Evolutionary conservation across 2,329 filamentous ascomycete genomes (phyloP).

Genomic region (Drechslerella coelobrocha): DNA sequence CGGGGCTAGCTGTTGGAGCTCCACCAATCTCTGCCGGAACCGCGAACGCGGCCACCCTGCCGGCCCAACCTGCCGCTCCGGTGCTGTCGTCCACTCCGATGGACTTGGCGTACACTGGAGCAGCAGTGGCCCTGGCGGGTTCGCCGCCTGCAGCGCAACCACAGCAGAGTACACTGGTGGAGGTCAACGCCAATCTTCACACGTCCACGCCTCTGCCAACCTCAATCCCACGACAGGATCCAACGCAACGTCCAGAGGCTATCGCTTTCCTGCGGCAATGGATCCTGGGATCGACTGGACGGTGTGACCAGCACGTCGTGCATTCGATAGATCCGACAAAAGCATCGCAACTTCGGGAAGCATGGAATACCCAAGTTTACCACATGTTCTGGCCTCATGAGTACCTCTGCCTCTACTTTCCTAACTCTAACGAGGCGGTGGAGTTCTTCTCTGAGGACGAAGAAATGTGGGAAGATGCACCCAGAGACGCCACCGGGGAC

Average conservation of each 20-base stretch:
- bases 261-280: slow-evolving; percentile 9
- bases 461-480: slow-evolving; percentile 45
- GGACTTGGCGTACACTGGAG: slow-evolving; percentile 16
- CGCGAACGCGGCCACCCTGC: slow-evolving; percentile 6
- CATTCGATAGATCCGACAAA: slow-evolving; percentile 20
- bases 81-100: slow-evolving; percentile 13
- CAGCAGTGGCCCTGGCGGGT: slow-evolving; percentile 1
- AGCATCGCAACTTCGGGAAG: slow-evolving; percentile 36
- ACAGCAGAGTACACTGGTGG: background rate
- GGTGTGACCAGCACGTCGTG: slow-evolving; percentile 28
- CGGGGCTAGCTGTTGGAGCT: slow-evolving; percentile 19
- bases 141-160: background rate
- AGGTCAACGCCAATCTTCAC: slow-evolving; percentile 16
- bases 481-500: slow-evolving; percentile 34
- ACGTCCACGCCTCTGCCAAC: slow-evolving; percentile 1
- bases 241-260: background rate
- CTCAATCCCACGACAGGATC: slow-evolving; percentile 9
- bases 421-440: slow-evolving; percentile 19
- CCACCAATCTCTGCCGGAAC: slow-evolving; percentile 4
- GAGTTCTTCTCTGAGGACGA: slow-evolving; percentile 29
- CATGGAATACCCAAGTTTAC: slow-evolving; percentile 36
- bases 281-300: slow-evolving; percentile 18
- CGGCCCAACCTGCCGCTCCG: slow-evolving; percentile 1
- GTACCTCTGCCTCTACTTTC: slow-evolving; percentile 42
- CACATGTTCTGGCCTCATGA: slow-evolving; percentile 32